These are phyloP conservation scores for Diaporthe australafricana DNA, from an alignment of 2,329 filamentous ascomycete species.

Conservation along the genomic window DNA sequence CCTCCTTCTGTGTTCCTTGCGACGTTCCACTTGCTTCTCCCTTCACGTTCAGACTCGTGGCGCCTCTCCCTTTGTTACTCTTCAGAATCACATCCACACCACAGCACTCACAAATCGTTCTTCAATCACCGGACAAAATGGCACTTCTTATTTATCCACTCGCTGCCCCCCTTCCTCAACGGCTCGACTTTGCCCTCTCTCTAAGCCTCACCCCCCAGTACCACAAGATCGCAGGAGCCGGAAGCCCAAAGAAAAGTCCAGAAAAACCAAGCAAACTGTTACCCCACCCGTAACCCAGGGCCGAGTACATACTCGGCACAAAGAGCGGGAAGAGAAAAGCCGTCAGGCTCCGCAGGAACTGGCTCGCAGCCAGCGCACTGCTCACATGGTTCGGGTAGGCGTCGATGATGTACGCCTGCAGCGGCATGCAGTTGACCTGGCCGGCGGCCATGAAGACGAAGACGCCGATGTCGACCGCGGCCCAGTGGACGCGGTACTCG, in stretches of 20 bases:
- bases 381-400: slow-evolving; percentile 59
- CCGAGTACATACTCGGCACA: slow-evolving; percentile 53
- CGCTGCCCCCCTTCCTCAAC: neutral
- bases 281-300: slow-evolving; percentile 52
- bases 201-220: slow-evolving; percentile 49
- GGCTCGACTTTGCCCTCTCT: neutral
- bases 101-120: no score
- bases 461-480: slow-evolving; percentile 50
- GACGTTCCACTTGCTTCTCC: no score
- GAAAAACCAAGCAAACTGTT: slow-evolving; percentile 52
- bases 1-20: no score
- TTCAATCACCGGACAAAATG: no score
- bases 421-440: slow-evolving; percentile 43
- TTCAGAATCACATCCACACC: no score
- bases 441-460: slow-evolving; percentile 40
- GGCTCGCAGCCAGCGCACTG: slow-evolving; percentile 58
- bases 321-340: slow-evolving; percentile 64
- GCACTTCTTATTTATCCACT: no score
- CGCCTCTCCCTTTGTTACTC: no score
- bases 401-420: slow-evolving; percentile 56
- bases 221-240: slow-evolving; percentile 55
- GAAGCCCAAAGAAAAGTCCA: slow-evolving; percentile 49
- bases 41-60: no score
- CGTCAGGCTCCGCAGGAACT: slow-evolving; percentile 57
- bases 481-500: slow-evolving; percentile 51